Base-by-base conservation (phyloP, 257 asterid genomes). In the Nicotiana tabacum region DNA sequence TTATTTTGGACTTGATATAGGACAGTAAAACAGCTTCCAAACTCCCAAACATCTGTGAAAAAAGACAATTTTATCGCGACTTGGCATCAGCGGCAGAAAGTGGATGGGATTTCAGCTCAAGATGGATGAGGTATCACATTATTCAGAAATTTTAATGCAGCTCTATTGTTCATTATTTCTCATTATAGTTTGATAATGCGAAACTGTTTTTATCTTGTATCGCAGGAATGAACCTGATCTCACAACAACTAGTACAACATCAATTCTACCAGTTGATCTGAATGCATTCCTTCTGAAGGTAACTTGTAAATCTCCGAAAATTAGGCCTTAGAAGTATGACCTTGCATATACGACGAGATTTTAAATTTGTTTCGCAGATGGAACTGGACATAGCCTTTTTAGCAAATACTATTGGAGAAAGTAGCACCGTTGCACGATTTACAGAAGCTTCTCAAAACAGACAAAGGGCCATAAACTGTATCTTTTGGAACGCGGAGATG, bases 51-150 rank as follows among this genome's bases (percentile, higher is more conserved):
- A 53, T 61, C 12, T 88, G 91, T 83, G 90, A 86, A 43, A 92
- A 88, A 85, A 77, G 88, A 3, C 84, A 83, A 65, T 86, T 96
- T 39, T 96, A 94, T 55, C 94, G 98, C 7, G 96, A 96, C 77
- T 3, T 91, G 62, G 98, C 98, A 51, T 89, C 99, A 7, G 51
- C 97, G 29, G 99, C 99, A 65, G 99, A 96, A 88, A 89, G 97
- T 69, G 98, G 99, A 51, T 93, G 97, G 99, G 99, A 96, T 90
- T 94, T 96, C 86, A 93, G 97, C 84, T 82, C 91, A 81, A 89
- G 98, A 89, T 96, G 97, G 97, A 96, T 96, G 99, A 92, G 98
- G 98, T 95, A 85, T 9, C 58, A 60, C 56, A 15, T 12, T 24
- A 64, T 21, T 61, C 32, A 21, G 13, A 61, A 3, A 15, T 21